Conservation (phyloP, 805 yeast species). For the Wickerhamomyces strasburgensis region DNA sequence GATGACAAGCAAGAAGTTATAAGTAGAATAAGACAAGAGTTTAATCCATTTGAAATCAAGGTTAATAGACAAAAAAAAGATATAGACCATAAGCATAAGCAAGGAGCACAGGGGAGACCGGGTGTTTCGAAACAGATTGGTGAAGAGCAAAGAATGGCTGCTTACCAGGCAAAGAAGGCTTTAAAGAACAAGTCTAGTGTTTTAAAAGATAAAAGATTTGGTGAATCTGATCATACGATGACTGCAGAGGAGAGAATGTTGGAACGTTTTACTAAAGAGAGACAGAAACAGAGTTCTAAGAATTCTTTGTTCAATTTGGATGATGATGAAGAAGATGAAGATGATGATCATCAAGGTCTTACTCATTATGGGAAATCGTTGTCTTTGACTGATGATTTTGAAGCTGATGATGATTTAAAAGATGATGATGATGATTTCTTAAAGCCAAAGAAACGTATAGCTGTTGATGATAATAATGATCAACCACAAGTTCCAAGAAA, state of each 20-base stretch:
- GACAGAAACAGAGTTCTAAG: constrained; percentile 58
- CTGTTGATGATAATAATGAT: constrained; percentile 34
- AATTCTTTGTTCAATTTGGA: constrained; percentile 68
- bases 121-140: constrained; percentile 65
- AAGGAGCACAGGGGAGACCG: constrained; percentile 59
- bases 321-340: constrained; percentile 50
- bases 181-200: constrained; percentile 73
- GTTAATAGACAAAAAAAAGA: constrained; percentile 67
- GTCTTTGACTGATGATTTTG: constrained; percentile 51
- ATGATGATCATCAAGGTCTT: constrained; percentile 41
- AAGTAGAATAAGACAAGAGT: constrained; percentile 66
- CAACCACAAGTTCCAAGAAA: constrained; percentile 43
- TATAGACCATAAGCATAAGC: constrained; percentile 35
- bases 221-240: constrained; percentile 69
- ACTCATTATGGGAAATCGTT: constrained; percentile 79
- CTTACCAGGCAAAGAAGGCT: constrained; percentile 61
- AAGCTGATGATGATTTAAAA: constrained; percentile 40
- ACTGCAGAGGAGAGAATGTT: constrained; percentile 92
- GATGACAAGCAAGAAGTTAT: constrained; percentile 60
- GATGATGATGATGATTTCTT: constrained; percentile 31
- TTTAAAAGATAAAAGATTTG: constrained; percentile 82
- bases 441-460: constrained; percentile 31
- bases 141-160: constrained; percentile 55
- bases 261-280: constrained; percentile 88
- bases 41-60: constrained; percentile 86